A percentile compares a stretch with the other conserved stretches of the same genome.
phyloP scores from a whole-genome alignment of 345 rosid species.

The Zanthoxylum bungeanum region DNA sequence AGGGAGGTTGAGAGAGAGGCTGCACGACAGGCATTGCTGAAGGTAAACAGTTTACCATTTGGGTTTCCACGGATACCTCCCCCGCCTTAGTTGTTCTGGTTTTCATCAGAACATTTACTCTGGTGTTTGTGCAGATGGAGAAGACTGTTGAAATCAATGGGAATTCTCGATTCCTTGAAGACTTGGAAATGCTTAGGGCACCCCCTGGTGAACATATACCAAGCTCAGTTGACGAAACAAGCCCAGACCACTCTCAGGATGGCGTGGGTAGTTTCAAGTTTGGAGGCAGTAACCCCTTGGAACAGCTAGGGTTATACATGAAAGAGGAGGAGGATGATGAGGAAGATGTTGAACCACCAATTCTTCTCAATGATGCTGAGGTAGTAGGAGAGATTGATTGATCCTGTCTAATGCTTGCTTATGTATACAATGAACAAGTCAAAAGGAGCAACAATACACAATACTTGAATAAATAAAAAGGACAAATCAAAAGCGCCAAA shows the following conservation, averaged over 20 bases:
- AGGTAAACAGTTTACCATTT: slow-evolving; percentile 41
- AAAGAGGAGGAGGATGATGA: slow-evolving; percentile 79
- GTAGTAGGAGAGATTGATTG: slow-evolving; percentile 92
- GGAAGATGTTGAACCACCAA: slow-evolving; percentile 51
- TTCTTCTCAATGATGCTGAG: slow-evolving; percentile 46
- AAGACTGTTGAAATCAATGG: slow-evolving; percentile 93
- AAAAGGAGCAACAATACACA: neutral
- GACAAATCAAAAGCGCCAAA: too few species aligned
- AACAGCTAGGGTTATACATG: slow-evolving; percentile 89
- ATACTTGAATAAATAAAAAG: too few species aligned
- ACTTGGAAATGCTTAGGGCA: slow-evolving; percentile 84
- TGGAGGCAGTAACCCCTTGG: slow-evolving; percentile 77
- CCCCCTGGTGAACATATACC: slow-evolving; percentile 56
- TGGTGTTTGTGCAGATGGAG: slow-evolving; percentile 65
- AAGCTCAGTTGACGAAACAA: slow-evolving; percentile 60
- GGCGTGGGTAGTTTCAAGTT: slow-evolving; percentile 73
- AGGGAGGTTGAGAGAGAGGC: slow-evolving; percentile 94
- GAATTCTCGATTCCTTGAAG: slow-evolving; percentile 79
- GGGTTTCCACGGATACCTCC: neutral
- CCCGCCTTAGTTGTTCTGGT: neutral
- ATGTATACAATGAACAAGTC: neutral
- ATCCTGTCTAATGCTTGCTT: neutral
- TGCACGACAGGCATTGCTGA: slow-evolving; percentile 78
- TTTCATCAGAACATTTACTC: slow-evolving; percentile 1
- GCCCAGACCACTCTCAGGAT: slow-evolving; percentile 48